Evolutionary conservation across 1,139 yeast genomes (phyloP).

Genomic region (Saccharomyces pastorianus): DNA sequence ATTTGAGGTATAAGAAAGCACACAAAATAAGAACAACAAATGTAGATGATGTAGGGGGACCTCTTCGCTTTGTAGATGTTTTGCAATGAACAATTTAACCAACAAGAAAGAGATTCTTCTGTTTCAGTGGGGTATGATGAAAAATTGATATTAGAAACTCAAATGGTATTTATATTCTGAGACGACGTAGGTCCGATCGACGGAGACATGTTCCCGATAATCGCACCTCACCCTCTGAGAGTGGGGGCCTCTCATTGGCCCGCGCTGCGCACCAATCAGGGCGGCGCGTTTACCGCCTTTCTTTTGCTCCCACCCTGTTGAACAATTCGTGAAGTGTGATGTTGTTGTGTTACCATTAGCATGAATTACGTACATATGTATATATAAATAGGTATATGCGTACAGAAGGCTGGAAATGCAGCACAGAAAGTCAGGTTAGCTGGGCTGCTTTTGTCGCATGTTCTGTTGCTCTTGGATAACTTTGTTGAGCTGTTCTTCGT

Average conservation of each 20-base stretch:
- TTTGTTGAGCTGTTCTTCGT: constrained; percentile 32
- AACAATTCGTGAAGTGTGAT: neutral
- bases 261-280: neutral
- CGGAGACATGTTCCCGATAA: constrained; percentile 1
- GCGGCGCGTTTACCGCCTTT: neutral
- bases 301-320: neutral
- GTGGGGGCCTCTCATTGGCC: constrained; percentile 1
- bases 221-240: constrained; percentile 1
- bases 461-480: constrained; percentile 27
- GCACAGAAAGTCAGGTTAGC: neutral
- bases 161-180: neutral
- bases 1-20: neutral
- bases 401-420: neutral
- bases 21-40: neutral
- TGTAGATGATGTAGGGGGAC: neutral
- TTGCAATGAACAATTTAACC: neutral
- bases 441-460: constrained; percentile 3
- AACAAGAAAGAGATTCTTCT: neutral
- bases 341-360: neutral
- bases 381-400: neutral
- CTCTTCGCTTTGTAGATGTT: neutral
- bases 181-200: neutral
- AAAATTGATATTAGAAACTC: neutral
- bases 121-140: neutral
- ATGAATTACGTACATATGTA: neutral